Percentiles rank a stretch among this genome's conserved stretches.
These are phyloP conservation scores for Colletotrichum tropicicola DNA, from an alignment of 2,329 filamentous ascomycete genomes.

Conservation along the genomic window DNA sequence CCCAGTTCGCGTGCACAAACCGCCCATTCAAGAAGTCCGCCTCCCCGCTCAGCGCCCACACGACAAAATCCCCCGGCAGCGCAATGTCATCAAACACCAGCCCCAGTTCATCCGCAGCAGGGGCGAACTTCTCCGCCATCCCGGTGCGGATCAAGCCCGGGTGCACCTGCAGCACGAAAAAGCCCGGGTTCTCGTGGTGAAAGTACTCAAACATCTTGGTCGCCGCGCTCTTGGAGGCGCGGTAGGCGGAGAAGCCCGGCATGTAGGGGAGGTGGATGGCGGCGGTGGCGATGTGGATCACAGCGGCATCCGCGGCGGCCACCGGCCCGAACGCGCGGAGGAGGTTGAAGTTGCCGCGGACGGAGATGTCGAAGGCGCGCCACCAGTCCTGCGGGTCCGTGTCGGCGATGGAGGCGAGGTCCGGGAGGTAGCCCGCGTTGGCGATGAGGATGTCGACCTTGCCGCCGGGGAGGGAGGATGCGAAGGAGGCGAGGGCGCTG, in stretches of 20 bases:
- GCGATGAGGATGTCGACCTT: slow-evolving; percentile 38
- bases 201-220: slow-evolving; percentile 52
- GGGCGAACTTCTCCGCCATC: slow-evolving; percentile 23
- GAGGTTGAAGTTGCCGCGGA: slow-evolving; percentile 56
- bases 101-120: background rate
- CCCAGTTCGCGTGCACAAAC: slow-evolving; percentile 60
- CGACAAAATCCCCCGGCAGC: slow-evolving; percentile 47
- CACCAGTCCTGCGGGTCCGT: slow-evolving; percentile 35
- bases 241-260: slow-evolving; percentile 45
- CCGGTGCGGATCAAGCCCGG: slow-evolving; percentile 36
- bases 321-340: slow-evolving; percentile 56
- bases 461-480: background rate
- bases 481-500: slow-evolving; percentile 13
- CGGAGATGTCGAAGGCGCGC: slow-evolving; percentile 52
- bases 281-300: slow-evolving; percentile 36
- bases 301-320: slow-evolving; percentile 27
- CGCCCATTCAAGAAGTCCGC: slow-evolving; percentile 54
- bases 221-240: slow-evolving; percentile 50
- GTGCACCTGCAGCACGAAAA: slow-evolving; percentile 51
- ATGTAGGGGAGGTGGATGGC: slow-evolving; percentile 36
- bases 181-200: slow-evolving; percentile 46
- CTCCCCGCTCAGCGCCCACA: slow-evolving; percentile 55
- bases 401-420: slow-evolving; percentile 28
- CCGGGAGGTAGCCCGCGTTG: slow-evolving; percentile 37
- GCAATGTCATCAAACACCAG: slow-evolving; percentile 12